These are phyloP conservation scores for Tremella yokohamensis DNA, from an alignment of 768 basidiomycete species.

Conservation along the genomic window DNA sequence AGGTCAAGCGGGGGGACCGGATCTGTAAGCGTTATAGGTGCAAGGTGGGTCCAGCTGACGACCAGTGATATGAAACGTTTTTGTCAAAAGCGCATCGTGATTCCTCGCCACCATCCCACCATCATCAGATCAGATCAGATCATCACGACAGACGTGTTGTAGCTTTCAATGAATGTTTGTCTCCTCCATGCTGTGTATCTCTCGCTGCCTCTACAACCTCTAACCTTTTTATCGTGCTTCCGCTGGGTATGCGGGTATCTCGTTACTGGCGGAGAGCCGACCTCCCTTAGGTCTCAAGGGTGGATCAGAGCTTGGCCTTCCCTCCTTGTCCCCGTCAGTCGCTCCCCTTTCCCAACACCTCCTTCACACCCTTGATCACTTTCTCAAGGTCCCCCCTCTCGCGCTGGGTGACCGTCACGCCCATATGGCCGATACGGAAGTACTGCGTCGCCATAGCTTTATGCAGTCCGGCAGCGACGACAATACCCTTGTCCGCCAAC, in stretches of 20 bases:
- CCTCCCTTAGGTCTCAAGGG: not conserved
- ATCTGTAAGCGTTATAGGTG: constrained; percentile 59
- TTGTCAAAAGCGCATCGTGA: too few species aligned
- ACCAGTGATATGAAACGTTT: constrained; percentile 7
- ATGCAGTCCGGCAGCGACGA: constrained; percentile 86
- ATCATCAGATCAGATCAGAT: too few species aligned
- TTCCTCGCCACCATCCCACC: too few species aligned
- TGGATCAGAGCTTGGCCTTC: not conserved
- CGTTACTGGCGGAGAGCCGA: too few species aligned
- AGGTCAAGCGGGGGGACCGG: constrained; percentile 74
- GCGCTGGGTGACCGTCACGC: constrained; percentile 69
- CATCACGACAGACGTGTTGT: too few species aligned
- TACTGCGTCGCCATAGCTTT: constrained; percentile 80
- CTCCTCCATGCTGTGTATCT: too few species aligned
- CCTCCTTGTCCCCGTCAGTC: constrained; percentile 9
- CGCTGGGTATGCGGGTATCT: too few species aligned
- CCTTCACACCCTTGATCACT: constrained; percentile 63
- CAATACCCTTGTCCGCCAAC: constrained; percentile 63
- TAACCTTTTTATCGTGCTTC: too few species aligned
- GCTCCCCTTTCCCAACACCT: constrained; percentile 30
- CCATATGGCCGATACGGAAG: constrained; percentile 96
- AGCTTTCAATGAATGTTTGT: too few species aligned
- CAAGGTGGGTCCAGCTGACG: too few species aligned
- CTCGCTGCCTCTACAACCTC: too few species aligned
- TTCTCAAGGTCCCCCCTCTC: constrained; percentile 71